These are phyloP conservation scores for Termitomyces sp. DNA, from an alignment of 768 basidiomycete species.

Conservation along the genomic window DNA sequence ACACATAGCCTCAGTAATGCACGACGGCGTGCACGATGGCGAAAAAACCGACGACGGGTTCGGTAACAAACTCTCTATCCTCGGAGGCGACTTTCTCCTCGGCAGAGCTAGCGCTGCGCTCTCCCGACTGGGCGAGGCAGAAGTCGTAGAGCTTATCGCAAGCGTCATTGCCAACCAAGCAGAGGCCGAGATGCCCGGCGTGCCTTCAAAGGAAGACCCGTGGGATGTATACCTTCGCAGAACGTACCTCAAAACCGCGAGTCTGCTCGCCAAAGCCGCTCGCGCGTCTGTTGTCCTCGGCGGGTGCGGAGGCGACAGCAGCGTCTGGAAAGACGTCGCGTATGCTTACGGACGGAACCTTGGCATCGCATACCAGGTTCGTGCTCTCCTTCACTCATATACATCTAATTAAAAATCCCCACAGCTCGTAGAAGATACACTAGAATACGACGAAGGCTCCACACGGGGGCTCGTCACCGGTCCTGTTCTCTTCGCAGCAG, in stretches of 20 bases:
- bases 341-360: conserved; percentile 90
- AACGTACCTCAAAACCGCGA: conserved; percentile 84
- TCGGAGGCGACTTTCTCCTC: conserved; percentile 94
- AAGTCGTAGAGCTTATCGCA: conserved; percentile 92
- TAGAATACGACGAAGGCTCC: conserved; percentile 57
- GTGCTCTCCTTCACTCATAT: background rate
- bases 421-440: conserved; percentile 82
- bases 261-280: conserved; percentile 84
- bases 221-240: conserved; percentile 72
- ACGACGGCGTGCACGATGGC: conserved; percentile 85
- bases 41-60: conserved; percentile 66
- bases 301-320: conserved; percentile 63
- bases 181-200: conserved; percentile 91
- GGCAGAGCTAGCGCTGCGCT: conserved; percentile 88
- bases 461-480: conserved; percentile 57
- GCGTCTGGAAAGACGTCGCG: conserved; percentile 83
- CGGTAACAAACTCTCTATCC: conserved; percentile 90
- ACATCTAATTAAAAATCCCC: background rate
- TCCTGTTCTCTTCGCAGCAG: conserved; percentile 83
- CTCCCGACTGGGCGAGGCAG: conserved; percentile 77
- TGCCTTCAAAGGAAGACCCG: conserved; percentile 49
- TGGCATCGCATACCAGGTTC: conserved; percentile 66
- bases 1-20: conserved; percentile 89
- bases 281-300: conserved; percentile 87
- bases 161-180: conserved; percentile 92